Evolutionary conservation across 2,329 filamentous ascomycete genomes (phyloP), one percentile per base, ranked within the genome.

Genomic region (Ophiosphaerella narmari): DNA sequence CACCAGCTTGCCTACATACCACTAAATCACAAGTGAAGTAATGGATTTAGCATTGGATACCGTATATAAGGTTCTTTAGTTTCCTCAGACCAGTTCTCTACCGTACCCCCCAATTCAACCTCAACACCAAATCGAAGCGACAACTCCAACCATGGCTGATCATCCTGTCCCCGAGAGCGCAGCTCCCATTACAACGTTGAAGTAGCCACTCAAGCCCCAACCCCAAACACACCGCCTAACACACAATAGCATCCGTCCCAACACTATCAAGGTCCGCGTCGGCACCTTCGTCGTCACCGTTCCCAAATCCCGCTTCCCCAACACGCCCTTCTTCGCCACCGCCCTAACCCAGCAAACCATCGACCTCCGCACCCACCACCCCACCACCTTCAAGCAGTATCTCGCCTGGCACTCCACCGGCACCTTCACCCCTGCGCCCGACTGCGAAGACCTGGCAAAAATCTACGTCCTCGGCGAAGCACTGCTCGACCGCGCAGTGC

Each of bases 401-500:
- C 21, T 43, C 5, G 13, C 42, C 11, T 48, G 39, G 32, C 39
- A 39, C 3, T 43, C 38, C 18, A 35, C 35, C 4, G 26, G 39
- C 24, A 12, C 7, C 3, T 7, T 39, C 26, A 14, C 16, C 2
- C 18, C 24, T 1, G 2, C 36, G 5, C 11, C 14, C 24, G 16
- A 23, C 9, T 5, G 2, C 7, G 7, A 7, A 7, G 12, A 26
- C 16, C 39, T 14, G 12, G 50, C 44, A 6, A 12, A 43, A 7
- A 16, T 33, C 2, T 59, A 56, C 21, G 37, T 56, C 3, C 46
- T 56, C 1, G 48, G 43, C 2, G 52, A 59, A 37, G 43, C 48
- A 33, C 18, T 54, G 2, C 43, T 43, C 21, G 55, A 59, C 26
- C 8, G n/a, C 1, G 16, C 24, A 2, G 52, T 50, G 24, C 48